These are phyloP conservation scores for Schizonepeta tenuifolia DNA, from an alignment of 257 asterid genomes.

Conservation along the genomic window DNA sequence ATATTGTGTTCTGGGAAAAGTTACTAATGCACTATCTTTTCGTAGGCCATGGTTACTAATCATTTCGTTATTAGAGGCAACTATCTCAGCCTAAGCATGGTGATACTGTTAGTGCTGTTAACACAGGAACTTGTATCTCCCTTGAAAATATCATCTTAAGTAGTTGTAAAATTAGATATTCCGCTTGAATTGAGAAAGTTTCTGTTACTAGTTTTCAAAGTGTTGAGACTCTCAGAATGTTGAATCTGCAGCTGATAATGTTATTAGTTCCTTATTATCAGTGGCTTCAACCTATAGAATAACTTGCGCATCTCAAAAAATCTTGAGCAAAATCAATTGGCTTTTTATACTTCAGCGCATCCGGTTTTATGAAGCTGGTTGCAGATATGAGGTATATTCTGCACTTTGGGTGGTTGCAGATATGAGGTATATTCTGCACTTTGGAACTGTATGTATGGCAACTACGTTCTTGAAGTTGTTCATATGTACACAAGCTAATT, in stretches of 20 bases:
- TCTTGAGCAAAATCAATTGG: constrained; percentile 42
- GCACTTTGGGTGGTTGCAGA: no score
- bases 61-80: constrained; percentile 97
- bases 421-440: constrained; percentile 69
- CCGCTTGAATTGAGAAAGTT: constrained; percentile 63
- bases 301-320: constrained; percentile 40
- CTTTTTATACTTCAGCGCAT: constrained; percentile 72
- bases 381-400: no score
- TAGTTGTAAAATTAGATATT: constrained; percentile 53
- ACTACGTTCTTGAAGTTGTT: constrained; percentile 17
- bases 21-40: constrained; percentile 37
- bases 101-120: constrained; percentile 67
- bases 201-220: constrained; percentile 53
- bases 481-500: not conserved
- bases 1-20: constrained; percentile 6
- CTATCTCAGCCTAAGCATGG: constrained; percentile 97
- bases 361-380: constrained; percentile 88
- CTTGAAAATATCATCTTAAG: constrained; percentile 56
- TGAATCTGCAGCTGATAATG: constrained; percentile 54
- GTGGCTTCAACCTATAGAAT: constrained; percentile 55
- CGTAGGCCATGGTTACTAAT: constrained; percentile 86
- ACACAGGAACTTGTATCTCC: constrained; percentile 72
- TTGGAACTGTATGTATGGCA: constrained; percentile 23
- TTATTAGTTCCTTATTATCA: constrained; percentile 59
- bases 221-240: constrained; percentile 58